Percentiles rank a stretch among this genome's conserved stretches.
These are phyloP conservation scores for Gentiana dahurica DNA, from an alignment of 257 asterid species.

Conservation along the genomic window DNA sequence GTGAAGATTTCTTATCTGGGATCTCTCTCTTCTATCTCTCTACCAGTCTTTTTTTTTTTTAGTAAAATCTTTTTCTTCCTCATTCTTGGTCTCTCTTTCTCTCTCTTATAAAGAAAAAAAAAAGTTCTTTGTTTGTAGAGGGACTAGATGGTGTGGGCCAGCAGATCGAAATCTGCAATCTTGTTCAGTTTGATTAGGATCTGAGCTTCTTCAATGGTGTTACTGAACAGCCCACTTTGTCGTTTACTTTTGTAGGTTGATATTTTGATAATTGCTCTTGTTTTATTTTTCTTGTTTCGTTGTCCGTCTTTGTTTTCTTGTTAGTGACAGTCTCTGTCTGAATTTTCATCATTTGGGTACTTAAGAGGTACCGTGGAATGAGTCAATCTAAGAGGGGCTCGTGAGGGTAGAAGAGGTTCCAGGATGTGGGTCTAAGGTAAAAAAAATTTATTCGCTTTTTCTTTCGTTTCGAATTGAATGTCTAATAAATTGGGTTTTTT, in stretches of 20 bases:
- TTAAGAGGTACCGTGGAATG: slow-evolving; percentile 26
- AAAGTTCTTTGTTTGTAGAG: slow-evolving; percentile 18
- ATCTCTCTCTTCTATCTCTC: slow-evolving; percentile 43
- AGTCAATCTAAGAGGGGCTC: slow-evolving; percentile 42
- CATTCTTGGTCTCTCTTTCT: slow-evolving; percentile 10
- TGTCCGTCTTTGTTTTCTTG: slow-evolving; percentile 4
- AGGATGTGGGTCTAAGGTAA: slow-evolving; percentile 93
- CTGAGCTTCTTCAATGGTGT: slow-evolving; percentile 77
- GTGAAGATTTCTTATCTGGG: slow-evolving; percentile 88
- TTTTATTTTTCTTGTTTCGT: slow-evolving; percentile 9
- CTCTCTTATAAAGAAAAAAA: slow-evolving; percentile 29
- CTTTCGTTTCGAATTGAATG: not conserved
- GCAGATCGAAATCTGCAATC: slow-evolving; percentile 79
- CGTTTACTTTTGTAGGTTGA: slow-evolving; percentile 16
- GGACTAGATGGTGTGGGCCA: slow-evolving; percentile 28
- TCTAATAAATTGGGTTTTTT: slow-evolving; percentile 29
- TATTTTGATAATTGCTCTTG: slow-evolving; percentile 29
- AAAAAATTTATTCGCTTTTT: slow-evolving; percentile 1
- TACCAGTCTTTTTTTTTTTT: not conserved
- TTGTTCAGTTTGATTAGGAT: slow-evolving; percentile 59
- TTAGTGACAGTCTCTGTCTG: slow-evolving; percentile 27
- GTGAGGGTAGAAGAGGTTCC: slow-evolving; percentile 30
- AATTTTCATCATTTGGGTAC: slow-evolving; percentile 35
- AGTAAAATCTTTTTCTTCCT: slow-evolving; percentile 4
- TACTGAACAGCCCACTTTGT: slow-evolving; percentile 26